phyloP scores from a whole-genome alignment of 495 filamentous ascomycete species.

The Massariosphaeria phaeospora region DNA sequence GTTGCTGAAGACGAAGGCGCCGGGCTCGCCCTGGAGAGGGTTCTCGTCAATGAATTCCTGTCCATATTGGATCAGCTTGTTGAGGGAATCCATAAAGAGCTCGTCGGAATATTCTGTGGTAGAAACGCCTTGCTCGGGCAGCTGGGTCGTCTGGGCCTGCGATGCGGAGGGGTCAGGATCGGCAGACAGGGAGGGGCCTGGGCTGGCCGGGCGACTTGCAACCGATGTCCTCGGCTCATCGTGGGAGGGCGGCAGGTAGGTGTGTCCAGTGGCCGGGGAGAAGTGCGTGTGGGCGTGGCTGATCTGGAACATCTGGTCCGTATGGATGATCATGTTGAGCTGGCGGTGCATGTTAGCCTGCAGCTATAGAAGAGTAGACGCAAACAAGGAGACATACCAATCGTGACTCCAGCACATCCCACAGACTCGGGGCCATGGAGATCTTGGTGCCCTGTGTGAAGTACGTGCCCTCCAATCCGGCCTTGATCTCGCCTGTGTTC shows the following conservation, averaged over 20 bases:
- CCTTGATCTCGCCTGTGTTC: constrained; percentile 50
- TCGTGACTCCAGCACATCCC: constrained; percentile 68
- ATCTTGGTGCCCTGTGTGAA: constrained; percentile 81
- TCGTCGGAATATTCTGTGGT: constrained; percentile 34
- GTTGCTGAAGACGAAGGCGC: constrained; percentile 72
- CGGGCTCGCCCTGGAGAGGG: constrained; percentile 77
- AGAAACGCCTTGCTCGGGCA: constrained; percentile 2
- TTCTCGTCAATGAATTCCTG: constrained; percentile 87
- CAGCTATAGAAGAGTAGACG: not conserved
- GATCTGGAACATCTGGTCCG: constrained; percentile 63
- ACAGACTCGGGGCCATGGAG: constrained; percentile 81
- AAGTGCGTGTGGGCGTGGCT: constrained; percentile 63
- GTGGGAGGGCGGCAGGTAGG: constrained; percentile 56
- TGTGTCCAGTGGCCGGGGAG: constrained; percentile 67
- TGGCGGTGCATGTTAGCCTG: constrained; percentile 36
- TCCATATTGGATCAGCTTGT: constrained; percentile 27
- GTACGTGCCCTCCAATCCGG: constrained; percentile 70
- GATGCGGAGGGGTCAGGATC: too few relatives aligned
- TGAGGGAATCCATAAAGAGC: constrained; percentile 32
- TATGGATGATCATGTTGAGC: constrained; percentile 56
- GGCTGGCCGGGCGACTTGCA: constrained; percentile 5
- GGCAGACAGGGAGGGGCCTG: not conserved
- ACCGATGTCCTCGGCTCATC: constrained; percentile 36
- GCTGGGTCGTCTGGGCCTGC: not conserved
- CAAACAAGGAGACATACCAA: constrained; percentile 52